A percentile compares a stretch with the other conserved stretches of the same genome.
phyloP scores from a whole-genome alignment of 2,329 filamentous ascomycete genomes.

The Xylariaceae sp. region DNA sequence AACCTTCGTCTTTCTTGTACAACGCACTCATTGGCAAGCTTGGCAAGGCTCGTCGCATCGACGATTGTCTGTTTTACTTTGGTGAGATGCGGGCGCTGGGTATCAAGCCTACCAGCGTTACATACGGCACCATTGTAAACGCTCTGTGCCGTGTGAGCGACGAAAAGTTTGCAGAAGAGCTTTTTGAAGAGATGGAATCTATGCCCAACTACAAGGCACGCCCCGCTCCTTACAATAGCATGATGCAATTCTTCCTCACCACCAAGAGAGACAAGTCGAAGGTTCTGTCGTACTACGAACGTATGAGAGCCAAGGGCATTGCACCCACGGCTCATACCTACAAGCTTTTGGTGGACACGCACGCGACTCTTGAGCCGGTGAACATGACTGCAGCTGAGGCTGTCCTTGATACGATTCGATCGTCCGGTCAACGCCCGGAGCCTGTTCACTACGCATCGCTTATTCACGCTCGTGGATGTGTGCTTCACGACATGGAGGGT shows the following conservation, averaged over 20 bases:
- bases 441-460: conserved; percentile 94
- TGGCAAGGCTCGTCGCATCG: conserved; percentile 94
- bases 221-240: conserved; percentile 95
- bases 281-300: conserved; percentile 90
- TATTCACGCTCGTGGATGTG: conserved; percentile 93
- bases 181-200: conserved; percentile 98
- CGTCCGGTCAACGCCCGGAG: conserved; percentile 72
- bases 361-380: conserved; percentile 88
- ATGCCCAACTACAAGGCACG: conserved; percentile 99
- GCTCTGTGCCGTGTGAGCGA: conserved; percentile 95
- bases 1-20: conserved; percentile 95
- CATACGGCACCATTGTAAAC: conserved; percentile 97
- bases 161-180: conserved; percentile 93
- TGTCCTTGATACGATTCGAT: conserved; percentile 73
- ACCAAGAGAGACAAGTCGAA: conserved; percentile 95
- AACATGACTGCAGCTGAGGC: conserved; percentile 83
- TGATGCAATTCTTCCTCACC: conserved; percentile 99
- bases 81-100: conserved; percentile 91
- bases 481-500: conserved; percentile 83
- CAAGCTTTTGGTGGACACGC: conserved; percentile 93
- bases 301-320: conserved; percentile 85
- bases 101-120: conserved; percentile 94
- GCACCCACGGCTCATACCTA: conserved; percentile 92
- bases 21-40: conserved; percentile 98
- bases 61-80: conserved; percentile 97